Evolutionary conservation across 495 filamentous ascomycete genomes (phyloP), one percentile per base, ranked within the genome.

Genomic region (Cryomyces minteri): DNA sequence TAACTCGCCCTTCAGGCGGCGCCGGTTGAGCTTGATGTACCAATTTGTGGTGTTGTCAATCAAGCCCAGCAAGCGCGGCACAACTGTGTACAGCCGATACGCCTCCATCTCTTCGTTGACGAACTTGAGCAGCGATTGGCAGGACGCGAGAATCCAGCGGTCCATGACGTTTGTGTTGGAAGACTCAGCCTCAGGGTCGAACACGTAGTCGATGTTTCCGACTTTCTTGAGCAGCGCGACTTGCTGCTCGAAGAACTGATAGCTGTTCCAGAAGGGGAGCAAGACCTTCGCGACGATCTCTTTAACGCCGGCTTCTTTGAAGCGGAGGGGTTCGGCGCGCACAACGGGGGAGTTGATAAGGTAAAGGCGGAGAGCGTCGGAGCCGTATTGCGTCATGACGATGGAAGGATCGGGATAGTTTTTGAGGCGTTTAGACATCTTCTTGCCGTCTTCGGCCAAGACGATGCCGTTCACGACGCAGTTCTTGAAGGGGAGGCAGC

Each of bases 1-100:
- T 55, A 81, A 77, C 62, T 92, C 88, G 46, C 90, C 90, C 76
- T 96, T 98, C 45, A 98, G 68, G 14, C 90, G 80, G 60, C 85
- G 86, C 31, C 90, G 77, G 68, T 98, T 98, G 70, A 96, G 94
- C n/a, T 88, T 76, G 58, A 98, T 98, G 62, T 98, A 98, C 92
- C 92, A 98, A 64, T 98, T 98, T 2, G 90, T 96, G 5, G 84
- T 84, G 62, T 90, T 87, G 57, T 98, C 90, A 51, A 96, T 90
- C 59, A 94, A 73, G 45, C 73, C 74, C 31, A 98, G 73, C 46
- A 98, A 65, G 43, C 82, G 75, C 12, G 92, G 90, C 43, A 95
- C 88, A 25, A 98, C 90, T 6, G 90, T 98, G 60, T 95, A 98
- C 31, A 93, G 60, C 14, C 86, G 82, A 61, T 90, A 92, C 4